phyloP scores from a whole-genome alignment of 768 basidiomycete species.

The Termitomyces bulborhizus region DNA sequence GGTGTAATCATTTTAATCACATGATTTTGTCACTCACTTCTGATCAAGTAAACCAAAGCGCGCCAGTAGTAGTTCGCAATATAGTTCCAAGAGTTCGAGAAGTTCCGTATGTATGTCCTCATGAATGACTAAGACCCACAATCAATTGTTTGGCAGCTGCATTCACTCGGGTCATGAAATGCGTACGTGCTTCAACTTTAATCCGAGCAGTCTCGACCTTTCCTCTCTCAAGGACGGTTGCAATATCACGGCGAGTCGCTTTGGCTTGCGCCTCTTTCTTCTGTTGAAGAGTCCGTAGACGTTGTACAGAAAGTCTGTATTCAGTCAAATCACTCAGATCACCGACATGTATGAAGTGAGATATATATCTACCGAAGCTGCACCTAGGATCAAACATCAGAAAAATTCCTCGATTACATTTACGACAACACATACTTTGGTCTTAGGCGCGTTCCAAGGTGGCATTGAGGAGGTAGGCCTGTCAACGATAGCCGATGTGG shows the following conservation, averaged over 20 bases:
- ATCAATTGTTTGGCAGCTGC: background rate
- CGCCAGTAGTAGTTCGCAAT: conserved; percentile 89
- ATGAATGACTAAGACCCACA: conserved; percentile 54
- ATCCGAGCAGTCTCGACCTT: conserved; percentile 83
- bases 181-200: conserved; percentile 78
- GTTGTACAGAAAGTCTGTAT: conserved; percentile 74
- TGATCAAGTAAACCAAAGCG: conserved; percentile 90
- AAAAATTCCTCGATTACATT: background rate
- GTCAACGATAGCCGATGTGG: too few relatives aligned
- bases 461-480: conserved; percentile 5
- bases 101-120: conserved; percentile 85
- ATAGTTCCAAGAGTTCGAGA: conserved; percentile 88
- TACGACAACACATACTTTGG: conserved; percentile 9
- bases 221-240: conserved; percentile 67
- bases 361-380: conserved; percentile 16
- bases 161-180: conserved; percentile 1
- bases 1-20: conserved; percentile 2
- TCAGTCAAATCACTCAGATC: background rate
- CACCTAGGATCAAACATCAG: conserved; percentile 6
- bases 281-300: conserved; percentile 79
- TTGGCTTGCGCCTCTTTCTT: conserved; percentile 86
- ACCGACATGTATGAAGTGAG: background rate
- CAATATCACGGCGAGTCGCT: conserved; percentile 71
- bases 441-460: conserved; percentile 17
- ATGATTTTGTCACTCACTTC: conserved; percentile 45